Conservation (phyloP, 345 rosid genomes). For the Salix koriyanagi region DNA sequence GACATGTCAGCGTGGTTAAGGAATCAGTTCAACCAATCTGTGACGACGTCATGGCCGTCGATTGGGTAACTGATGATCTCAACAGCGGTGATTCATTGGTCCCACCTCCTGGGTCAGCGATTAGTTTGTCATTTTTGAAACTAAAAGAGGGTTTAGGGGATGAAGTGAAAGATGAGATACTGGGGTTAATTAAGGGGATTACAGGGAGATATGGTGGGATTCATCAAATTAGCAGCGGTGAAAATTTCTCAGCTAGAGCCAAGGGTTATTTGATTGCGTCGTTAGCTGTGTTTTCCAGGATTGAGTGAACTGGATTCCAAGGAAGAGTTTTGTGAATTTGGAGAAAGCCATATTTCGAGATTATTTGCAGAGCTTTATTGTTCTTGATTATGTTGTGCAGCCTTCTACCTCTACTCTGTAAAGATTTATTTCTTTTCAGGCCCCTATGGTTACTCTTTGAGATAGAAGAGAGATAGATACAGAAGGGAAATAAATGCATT, state of each 20-base stretch:
- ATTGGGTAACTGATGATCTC: conserved; percentile 53
- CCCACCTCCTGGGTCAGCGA: conserved; percentile 43
- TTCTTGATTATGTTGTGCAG: conserved; percentile 56
- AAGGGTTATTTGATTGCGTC: conserved; percentile 73
- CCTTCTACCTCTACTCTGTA: conserved; percentile 31
- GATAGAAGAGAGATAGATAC: no score
- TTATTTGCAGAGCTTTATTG: conserved; percentile 54
- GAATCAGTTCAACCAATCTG: conserved; percentile 59
- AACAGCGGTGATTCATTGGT: conserved; percentile 21
- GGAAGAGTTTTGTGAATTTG: conserved; percentile 34
- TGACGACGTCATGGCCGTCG: conserved; percentile 80
- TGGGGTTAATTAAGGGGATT: conserved; percentile 46
- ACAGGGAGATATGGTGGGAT: conserved; percentile 39
- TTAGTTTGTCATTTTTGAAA: conserved; percentile 43
- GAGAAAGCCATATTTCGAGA: conserved; percentile 55
- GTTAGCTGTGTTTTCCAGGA: conserved; percentile 48
- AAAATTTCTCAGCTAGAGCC: conserved; percentile 68
- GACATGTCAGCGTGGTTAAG: conserved; percentile 53
- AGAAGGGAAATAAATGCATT: no score
- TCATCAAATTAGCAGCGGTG: conserved; percentile 54
- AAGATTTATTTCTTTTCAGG: background rate
- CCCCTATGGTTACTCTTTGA: no score
- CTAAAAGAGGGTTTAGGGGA: conserved; percentile 48
- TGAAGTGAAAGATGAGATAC: conserved; percentile 46
- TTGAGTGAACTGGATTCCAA: conserved; percentile 40